Evolutionary conservation across 2,329 filamentous ascomycete species (phyloP), one percentile per base, ranked within the genome.

Genomic region (Penicillium crustosum): DNA sequence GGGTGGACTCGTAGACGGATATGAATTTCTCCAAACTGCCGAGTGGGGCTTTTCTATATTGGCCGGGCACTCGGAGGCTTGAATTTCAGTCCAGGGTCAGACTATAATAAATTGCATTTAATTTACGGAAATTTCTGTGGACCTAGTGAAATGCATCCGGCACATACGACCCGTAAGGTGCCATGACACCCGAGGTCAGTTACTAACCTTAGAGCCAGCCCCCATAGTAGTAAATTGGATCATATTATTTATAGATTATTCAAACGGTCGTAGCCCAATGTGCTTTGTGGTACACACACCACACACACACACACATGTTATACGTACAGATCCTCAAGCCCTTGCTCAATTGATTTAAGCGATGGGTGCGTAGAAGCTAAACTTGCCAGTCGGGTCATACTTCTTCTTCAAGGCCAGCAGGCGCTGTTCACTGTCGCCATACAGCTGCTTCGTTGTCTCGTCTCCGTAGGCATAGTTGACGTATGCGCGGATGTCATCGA

Each of bases 341-440:
- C 12, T 19, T 38, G 36, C 25, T 31, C 27, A 31, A 15, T 4
- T 15, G 8, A 41, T 51, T 19, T 51, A 41, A 31, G n/a, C 61
- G 27, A 70, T 64, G n/a, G 70, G 70, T 0, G 61, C 67, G 58
- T 66, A 71, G 41, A 70, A 73, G 60, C 62, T 70, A 41, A 73
- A 72, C 50, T 52, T 63, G 13, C 65, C 61, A n/a, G 63, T 17
- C 0, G 74, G 74, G 42, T 77, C 75, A 47, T 73, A 77, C 56
- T 71, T 67, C 4, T 59, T 27, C 64, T 77, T 77, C 55, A 77
- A 61, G 0, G 27, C 25, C 12, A 59, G 58, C 35, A 77, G 63
- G 8, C 65, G 67, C 31, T 70, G 52, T 58, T 70, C 61, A 3
- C 73, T 71, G 39, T 50, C 49, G 1, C 73, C 72, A 54, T 75